These are phyloP conservation scores for Meyerozyma carpophila DNA, from an alignment of 1,139 yeast genomes.

Conservation along the genomic window DNA sequence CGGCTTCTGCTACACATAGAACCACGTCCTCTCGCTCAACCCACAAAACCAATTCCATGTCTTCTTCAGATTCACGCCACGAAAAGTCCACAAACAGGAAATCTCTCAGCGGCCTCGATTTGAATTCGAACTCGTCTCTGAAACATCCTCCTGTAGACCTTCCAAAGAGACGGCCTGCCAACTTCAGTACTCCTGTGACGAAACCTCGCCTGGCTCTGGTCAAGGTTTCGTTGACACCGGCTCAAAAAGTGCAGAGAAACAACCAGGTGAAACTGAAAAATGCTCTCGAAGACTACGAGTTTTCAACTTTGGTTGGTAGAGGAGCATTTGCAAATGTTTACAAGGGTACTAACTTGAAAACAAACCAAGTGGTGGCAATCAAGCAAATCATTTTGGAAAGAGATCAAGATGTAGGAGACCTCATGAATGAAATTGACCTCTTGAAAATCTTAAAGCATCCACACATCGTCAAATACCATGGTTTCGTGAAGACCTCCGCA, in stretches of 20 bases:
- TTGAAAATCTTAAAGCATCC: conserved; percentile 77
- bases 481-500: conserved; percentile 67
- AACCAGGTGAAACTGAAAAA: conserved; percentile 34
- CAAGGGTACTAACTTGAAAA: conserved; percentile 57
- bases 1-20: no score
- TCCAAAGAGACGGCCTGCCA: not conserved
- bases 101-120: not conserved
- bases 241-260: conserved; percentile 43
- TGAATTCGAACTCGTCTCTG: not conserved
- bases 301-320: conserved; percentile 61
- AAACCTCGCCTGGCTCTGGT: conserved; percentile 29
- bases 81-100: not conserved
- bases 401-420: conserved; percentile 41
- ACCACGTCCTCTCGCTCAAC: not conserved
- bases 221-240: conserved; percentile 48
- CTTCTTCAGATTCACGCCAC: no score
- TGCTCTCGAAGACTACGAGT: conserved; percentile 49
- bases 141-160: not conserved
- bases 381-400: conserved; percentile 66
- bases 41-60: no score
- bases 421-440: conserved; percentile 81
- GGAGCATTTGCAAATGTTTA: conserved; percentile 82
- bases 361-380: conserved; percentile 74
- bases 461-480: conserved; percentile 86
- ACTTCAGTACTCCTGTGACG: conserved; percentile 4